Conservation (phyloP, 1,284 basidiomycete genomes). For the Apiotrichum veenhuisii region DNA sequence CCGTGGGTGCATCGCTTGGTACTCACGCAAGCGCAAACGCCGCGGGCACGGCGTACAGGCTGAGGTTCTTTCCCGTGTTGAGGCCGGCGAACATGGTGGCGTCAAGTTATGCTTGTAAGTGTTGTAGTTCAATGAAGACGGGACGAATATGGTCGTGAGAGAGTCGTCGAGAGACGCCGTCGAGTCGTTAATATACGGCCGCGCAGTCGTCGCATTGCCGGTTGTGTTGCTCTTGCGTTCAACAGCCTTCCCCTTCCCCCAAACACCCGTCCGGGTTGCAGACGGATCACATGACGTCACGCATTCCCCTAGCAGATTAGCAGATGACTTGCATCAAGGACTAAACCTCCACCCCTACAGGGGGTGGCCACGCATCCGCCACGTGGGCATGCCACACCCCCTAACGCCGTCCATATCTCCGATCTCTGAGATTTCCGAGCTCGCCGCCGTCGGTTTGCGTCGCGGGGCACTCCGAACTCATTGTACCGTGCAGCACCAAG, state of each 20-base stretch:
- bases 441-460: not conserved
- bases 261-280: too few species aligned
- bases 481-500: too few species aligned
- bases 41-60: constrained; percentile 34
- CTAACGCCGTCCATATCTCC: not conserved
- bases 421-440: not conserved
- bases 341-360: too few species aligned
- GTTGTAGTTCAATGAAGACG: not conserved
- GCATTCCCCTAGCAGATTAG: too few species aligned
- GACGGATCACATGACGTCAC: too few species aligned
- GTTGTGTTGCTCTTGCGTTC: too few species aligned
- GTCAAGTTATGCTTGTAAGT: not conserved
- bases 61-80: constrained; percentile 20
- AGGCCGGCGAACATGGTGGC: constrained; percentile 15
- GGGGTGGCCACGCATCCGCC: not conserved
- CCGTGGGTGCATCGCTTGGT: not conserved
- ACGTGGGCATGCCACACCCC: not conserved
- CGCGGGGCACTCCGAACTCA: too few species aligned
- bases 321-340: too few species aligned
- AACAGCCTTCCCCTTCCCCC: too few species aligned
- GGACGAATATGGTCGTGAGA: too few species aligned
- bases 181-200: too few species aligned
- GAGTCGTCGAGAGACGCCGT: not conserved
- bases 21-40: constrained; percentile 27
- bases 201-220: too few species aligned